These are phyloP conservation scores for Paraphysoderma sedebokerense DNA, from an alignment of 371 early-diverging fungal species.

Conservation along the genomic window DNA sequence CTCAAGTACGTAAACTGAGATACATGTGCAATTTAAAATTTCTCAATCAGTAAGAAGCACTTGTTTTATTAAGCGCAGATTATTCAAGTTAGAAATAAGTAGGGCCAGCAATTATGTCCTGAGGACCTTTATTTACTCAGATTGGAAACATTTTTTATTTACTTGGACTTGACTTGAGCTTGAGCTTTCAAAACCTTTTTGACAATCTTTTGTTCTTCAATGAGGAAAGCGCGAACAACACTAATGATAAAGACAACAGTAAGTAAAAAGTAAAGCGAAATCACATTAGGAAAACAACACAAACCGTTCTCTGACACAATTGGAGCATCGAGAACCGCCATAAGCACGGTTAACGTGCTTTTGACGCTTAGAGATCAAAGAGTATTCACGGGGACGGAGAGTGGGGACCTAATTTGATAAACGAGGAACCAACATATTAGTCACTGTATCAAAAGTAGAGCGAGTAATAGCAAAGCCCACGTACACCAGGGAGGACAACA, in stretches of 20 bases:
- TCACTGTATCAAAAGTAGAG: neutral
- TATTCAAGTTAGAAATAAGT: too few species aligned
- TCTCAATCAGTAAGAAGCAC: too few species aligned
- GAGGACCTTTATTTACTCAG: too few species aligned
- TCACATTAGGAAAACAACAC: neutral
- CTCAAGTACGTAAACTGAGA: too few species aligned
- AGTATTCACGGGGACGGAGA: slow-evolving; percentile 80
- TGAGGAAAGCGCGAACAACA: slow-evolving; percentile 95
- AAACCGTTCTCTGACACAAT: slow-evolving; percentile 77
- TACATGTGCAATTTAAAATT: too few species aligned
- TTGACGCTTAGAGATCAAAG: slow-evolving; percentile 75
- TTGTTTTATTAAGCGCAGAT: too few species aligned
- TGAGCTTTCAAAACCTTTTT: slow-evolving; percentile 90
- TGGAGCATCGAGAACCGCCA: slow-evolving; percentile 87
- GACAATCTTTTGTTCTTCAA: slow-evolving; percentile 98
- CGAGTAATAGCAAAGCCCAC: slow-evolving; percentile 8
- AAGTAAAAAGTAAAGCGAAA: neutral
- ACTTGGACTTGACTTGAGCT: slow-evolving; percentile 3
- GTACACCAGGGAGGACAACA: slow-evolving; percentile 67
- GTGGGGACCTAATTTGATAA: slow-evolving; percentile 47
- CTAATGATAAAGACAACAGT: slow-evolving; percentile 8
- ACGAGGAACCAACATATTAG: neutral
- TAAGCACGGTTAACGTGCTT: slow-evolving; percentile 92
- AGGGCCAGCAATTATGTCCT: too few species aligned
- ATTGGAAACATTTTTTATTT: too few species aligned